Conservation (phyloP, 2,329 filamentous ascomycete genomes). For the Didymella pinodella region DNA sequence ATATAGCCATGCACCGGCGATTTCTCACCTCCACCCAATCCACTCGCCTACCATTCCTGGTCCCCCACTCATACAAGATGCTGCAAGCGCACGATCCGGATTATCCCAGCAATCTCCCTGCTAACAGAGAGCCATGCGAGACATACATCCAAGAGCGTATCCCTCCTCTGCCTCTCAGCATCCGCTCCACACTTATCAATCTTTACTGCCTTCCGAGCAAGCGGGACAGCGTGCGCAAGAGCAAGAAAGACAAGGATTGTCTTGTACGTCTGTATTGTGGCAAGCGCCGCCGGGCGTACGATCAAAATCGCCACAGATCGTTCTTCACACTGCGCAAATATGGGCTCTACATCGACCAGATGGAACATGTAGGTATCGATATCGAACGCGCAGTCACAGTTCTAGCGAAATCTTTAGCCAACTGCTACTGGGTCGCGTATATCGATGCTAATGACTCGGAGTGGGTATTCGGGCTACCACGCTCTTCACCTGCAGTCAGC, state of each 20-base stretch:
- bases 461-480: not conserved
- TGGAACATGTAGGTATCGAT: not conserved
- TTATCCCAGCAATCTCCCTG: not conserved
- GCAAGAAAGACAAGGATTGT: slow-evolving; percentile 3
- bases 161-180: not conserved
- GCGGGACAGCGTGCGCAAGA: not conserved
- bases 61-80: not conserved
- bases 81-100: not conserved
- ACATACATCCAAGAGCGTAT: not conserved
- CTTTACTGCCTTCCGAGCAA: not conserved
- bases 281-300: not conserved
- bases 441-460: slow-evolving; percentile 5
- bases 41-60: not conserved
- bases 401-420: not conserved
- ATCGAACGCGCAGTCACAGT: not conserved
- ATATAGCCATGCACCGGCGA: not conserved
- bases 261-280: slow-evolving; percentile 1
- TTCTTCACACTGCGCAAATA: slow-evolving; percentile 5
- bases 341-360: not conserved
- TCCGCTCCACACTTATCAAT: not conserved
- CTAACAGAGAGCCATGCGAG: not conserved
- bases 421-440: not conserved
- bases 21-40: not conserved
- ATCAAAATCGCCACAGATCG: not conserved
- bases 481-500: too few species aligned